These are phyloP conservation scores for Aspergillus proliferans DNA, from an alignment of 2,329 filamentous ascomycete species.

Conservation along the genomic window DNA sequence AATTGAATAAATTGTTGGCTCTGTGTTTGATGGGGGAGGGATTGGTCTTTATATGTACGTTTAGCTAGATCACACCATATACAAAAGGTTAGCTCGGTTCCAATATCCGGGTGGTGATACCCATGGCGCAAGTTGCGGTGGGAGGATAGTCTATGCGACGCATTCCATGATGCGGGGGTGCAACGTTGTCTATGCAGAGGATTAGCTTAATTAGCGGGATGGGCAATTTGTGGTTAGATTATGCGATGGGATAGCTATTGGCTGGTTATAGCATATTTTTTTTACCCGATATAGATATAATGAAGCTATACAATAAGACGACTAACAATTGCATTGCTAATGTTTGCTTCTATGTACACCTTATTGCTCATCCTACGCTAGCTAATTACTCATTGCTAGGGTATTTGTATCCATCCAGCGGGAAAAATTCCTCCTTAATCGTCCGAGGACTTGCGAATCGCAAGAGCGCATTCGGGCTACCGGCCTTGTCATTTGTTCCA, in stretches of 20 bases:
- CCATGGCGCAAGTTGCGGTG: background rate
- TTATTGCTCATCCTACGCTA: background rate
- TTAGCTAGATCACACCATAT: background rate
- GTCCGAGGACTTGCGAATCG: slow-evolving; percentile 59
- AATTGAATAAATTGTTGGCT: background rate
- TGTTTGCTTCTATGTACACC: too few relatives aligned
- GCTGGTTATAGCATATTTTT: background rate
- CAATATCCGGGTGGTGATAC: background rate
- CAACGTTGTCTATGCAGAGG: background rate
- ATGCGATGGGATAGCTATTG: background rate
- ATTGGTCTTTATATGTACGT: background rate
- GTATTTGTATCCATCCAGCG: slow-evolving; percentile 56
- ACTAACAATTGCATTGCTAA: too few relatives aligned
- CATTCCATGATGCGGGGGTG: background rate
- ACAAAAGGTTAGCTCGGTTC: background rate
- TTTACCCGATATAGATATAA: background rate
- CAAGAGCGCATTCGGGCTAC: slow-evolving; percentile 54
- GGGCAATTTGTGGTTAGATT: background rate
- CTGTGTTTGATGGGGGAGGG: background rate
- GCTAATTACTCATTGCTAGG: slow-evolving; percentile 52
- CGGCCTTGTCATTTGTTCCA: slow-evolving; percentile 68
- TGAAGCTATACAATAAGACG: background rate
- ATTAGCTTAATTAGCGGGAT: background rate
- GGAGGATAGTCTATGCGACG: background rate
- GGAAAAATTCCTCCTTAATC: slow-evolving; percentile 67